Evolutionary conservation across 768 basidiomycete genomes (phyloP).

Genomic region (Roridomyces roridus): DNA sequence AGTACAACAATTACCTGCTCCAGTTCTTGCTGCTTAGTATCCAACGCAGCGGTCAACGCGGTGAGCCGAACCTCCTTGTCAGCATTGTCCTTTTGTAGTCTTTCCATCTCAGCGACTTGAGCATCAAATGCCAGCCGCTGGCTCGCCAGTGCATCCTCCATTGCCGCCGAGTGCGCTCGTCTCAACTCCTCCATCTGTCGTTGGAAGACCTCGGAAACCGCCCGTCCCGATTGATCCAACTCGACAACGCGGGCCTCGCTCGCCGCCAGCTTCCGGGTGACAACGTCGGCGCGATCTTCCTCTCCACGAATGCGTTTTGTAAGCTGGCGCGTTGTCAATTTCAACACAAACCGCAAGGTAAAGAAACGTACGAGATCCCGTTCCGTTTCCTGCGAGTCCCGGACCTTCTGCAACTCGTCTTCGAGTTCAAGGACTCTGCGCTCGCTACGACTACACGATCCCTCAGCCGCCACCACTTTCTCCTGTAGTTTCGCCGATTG

Average conservation of each 20-base stretch:
- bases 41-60: constrained; percentile 86
- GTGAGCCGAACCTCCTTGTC: constrained; percentile 81
- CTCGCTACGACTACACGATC: constrained; percentile 61
- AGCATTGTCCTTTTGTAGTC: constrained; percentile 84
- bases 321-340: constrained; percentile 41
- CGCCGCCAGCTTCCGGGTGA: constrained; percentile 55
- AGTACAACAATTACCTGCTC: constrained; percentile 71
- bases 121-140: constrained; percentile 56
- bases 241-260: constrained; percentile 56
- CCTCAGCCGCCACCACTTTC: constrained; percentile 51
- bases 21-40: constrained; percentile 93
- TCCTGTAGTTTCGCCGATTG: constrained; percentile 49
- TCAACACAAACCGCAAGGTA: not conserved
- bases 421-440: constrained; percentile 62
- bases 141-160: constrained; percentile 55
- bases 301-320: constrained; percentile 58
- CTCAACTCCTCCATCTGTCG: constrained; percentile 58
- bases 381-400: constrained; percentile 59
- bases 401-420: constrained; percentile 57
- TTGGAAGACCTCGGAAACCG: constrained; percentile 50
- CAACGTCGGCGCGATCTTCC: constrained; percentile 53
- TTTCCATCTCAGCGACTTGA: constrained; percentile 56
- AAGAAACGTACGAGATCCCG: constrained; percentile 51
- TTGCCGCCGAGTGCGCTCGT: constrained; percentile 57
- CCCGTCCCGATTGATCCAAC: constrained; percentile 61